Evolutionary conservation across 2,329 filamentous ascomycete species (phyloP).

Genomic region (Fusarium stilboides): DNA sequence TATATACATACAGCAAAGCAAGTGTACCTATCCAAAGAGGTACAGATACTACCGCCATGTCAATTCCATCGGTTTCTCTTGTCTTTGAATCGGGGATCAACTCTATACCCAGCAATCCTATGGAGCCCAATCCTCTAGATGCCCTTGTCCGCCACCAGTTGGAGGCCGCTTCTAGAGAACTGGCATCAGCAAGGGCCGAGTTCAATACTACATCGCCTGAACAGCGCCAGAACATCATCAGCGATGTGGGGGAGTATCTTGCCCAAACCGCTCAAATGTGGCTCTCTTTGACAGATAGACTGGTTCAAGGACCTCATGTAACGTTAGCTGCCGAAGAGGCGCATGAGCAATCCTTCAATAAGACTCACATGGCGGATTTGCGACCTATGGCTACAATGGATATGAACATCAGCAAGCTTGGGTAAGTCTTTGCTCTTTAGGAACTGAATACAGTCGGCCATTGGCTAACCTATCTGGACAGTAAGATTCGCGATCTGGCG

Average conservation of each 20-base stretch:
- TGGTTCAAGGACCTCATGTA: conserved; percentile 55
- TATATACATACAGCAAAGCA: conserved; percentile 10
- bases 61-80: conserved; percentile 48
- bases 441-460: conserved; percentile 2
- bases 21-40: conserved; percentile 31
- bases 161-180: conserved; percentile 44
- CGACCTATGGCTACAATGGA: conserved; percentile 52
- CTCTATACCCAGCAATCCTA: conserved; percentile 28
- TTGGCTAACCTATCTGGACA: conserved; percentile 42
- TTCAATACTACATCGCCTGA: conserved; percentile 25
- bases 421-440: conserved; percentile 47
- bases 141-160: conserved; percentile 51
- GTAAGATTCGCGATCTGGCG: conserved; percentile 55
- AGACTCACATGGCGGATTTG: conserved; percentile 51
- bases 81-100: conserved; percentile 53
- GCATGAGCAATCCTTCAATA: conserved; percentile 48
- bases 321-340: conserved; percentile 48
- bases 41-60: conserved; percentile 43
- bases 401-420: conserved; percentile 53
- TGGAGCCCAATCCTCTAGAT: conserved; percentile 46
- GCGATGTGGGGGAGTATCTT: conserved; percentile 57
- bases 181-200: conserved; percentile 39
- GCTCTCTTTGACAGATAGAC: conserved; percentile 53
- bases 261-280: conserved; percentile 54
- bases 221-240: conserved; percentile 50